Evolutionary conservation across 768 basidiomycete species (phyloP).

Genomic region (Psilocybe cyanescens): DNA sequence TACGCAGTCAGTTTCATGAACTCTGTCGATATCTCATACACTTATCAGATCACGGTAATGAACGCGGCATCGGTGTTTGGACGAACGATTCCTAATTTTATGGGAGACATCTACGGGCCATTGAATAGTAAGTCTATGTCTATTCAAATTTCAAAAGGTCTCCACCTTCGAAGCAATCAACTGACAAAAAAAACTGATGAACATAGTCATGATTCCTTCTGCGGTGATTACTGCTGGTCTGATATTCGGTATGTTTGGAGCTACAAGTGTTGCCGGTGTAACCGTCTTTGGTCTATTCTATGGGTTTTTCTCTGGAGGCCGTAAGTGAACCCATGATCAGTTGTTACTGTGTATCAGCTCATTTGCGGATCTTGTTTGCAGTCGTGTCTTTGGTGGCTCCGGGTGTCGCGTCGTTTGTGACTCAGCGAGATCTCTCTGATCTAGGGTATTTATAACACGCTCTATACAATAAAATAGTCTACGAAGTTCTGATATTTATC

Average conservation of each 20-base stretch:
- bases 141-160: background rate
- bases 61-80: slow-evolving; percentile 60
- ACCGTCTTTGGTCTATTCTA: slow-evolving; percentile 50
- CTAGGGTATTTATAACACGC: slow-evolving; percentile 38
- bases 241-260: slow-evolving; percentile 55
- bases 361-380: background rate
- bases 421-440: slow-evolving; percentile 45
- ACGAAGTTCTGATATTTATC: background rate
- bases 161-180: background rate
- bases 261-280: slow-evolving; percentile 42
- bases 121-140: slow-evolving; percentile 43
- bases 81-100: slow-evolving; percentile 58
- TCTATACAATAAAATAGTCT: background rate
- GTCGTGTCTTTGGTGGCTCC: slow-evolving; percentile 39
- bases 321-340: background rate
- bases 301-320: slow-evolving; percentile 52
- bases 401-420: slow-evolving; percentile 39
- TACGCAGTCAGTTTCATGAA: slow-evolving; percentile 20
- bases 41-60: slow-evolving; percentile 50
- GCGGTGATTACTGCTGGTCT: slow-evolving; percentile 44
- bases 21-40: background rate
- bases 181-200: background rate
- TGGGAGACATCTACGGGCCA: slow-evolving; percentile 53
- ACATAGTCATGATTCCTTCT: slow-evolving; percentile 46
- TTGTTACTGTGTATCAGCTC: background rate